phyloP scores from a whole-genome alignment of 495 filamentous ascomycete genomes.

The Thermochaetoides thermophila region DNA sequence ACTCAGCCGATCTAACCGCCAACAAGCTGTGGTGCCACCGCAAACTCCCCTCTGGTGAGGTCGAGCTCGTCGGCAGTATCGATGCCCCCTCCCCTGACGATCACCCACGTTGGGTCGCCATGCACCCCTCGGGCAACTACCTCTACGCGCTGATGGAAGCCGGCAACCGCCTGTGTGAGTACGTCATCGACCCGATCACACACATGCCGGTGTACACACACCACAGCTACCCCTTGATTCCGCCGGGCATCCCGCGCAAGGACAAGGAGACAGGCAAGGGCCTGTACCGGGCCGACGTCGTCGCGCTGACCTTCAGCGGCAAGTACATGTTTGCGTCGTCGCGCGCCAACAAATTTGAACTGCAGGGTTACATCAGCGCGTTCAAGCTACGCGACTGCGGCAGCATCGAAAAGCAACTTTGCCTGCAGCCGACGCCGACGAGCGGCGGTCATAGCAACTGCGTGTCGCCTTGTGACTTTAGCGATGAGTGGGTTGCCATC shows the following conservation, averaged over 20 bases:
- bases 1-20: conserved; percentile 68
- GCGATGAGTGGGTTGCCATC: conserved; percentile 71
- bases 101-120: conserved; percentile 74
- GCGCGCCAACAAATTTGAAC: conserved; percentile 54
- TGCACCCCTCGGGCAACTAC: conserved; percentile 60
- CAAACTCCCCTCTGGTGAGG: conserved; percentile 47
- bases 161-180: conserved; percentile 64
- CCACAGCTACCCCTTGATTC: conserved; percentile 61
- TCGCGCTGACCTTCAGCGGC: conserved; percentile 47
- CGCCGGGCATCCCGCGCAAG: conserved; percentile 42
- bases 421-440: conserved; percentile 67
- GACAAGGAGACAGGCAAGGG: conserved; percentile 26
- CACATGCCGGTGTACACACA: conserved; percentile 73
- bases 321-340: conserved; percentile 70
- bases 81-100: conserved; percentile 55
- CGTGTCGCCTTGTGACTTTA: conserved; percentile 63
- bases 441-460: conserved; percentile 78
- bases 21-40: conserved; percentile 80
- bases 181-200: conserved; percentile 60
- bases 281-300: conserved; percentile 67
- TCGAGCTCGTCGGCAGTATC: conserved; percentile 51
- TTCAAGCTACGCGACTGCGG: conserved; percentile 57
- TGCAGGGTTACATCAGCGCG: conserved; percentile 67
- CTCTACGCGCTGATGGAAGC: conserved; percentile 78
- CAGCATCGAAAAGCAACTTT: conserved; percentile 60